phyloP scores from a whole-genome alignment of 257 asterid genomes.

The Eucommia ulmoides region DNA sequence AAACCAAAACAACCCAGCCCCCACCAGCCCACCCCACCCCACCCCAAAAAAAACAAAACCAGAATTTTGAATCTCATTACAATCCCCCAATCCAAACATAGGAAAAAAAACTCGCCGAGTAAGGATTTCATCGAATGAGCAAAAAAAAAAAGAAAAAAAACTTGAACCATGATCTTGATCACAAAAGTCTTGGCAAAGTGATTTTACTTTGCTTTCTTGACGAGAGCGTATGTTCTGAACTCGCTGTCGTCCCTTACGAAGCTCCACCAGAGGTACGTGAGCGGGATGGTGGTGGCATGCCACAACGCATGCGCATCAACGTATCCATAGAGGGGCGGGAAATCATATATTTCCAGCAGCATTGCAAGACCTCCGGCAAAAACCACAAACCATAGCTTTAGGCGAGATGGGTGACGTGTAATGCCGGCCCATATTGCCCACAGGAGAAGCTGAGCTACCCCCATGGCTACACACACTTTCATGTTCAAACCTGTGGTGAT shows the following conservation, averaged over 20 bases:
- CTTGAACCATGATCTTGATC: too few species aligned
- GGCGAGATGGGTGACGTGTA: constrained; percentile 51
- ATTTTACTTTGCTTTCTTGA: constrained; percentile 35
- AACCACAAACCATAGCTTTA: constrained; percentile 62
- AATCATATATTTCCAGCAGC: constrained; percentile 68
- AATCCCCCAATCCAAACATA: too few species aligned
- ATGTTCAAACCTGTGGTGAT: constrained; percentile 75
- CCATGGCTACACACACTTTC: constrained; percentile 55
- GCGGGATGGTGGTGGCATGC: constrained; percentile 78
- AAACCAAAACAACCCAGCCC: too few species aligned
- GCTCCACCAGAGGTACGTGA: constrained; percentile 77
- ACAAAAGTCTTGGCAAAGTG: too few species aligned
- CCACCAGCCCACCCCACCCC: too few species aligned
- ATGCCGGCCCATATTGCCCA: constrained; percentile 80
- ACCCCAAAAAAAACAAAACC: too few species aligned
- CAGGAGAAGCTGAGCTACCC: constrained; percentile 28
- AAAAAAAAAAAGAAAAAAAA: too few species aligned
- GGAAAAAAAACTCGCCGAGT: too few species aligned
- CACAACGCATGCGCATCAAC: constrained; percentile 78
- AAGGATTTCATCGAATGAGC: too few species aligned
- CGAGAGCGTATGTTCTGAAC: constrained; percentile 43
- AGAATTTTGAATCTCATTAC: too few species aligned
- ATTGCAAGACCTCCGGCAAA: constrained; percentile 51
- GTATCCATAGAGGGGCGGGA: constrained; percentile 59
- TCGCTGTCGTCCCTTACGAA: constrained; percentile 66